phyloP scores from a whole-genome alignment of 768 basidiomycete species.

The Mycena polygramma region DNA sequence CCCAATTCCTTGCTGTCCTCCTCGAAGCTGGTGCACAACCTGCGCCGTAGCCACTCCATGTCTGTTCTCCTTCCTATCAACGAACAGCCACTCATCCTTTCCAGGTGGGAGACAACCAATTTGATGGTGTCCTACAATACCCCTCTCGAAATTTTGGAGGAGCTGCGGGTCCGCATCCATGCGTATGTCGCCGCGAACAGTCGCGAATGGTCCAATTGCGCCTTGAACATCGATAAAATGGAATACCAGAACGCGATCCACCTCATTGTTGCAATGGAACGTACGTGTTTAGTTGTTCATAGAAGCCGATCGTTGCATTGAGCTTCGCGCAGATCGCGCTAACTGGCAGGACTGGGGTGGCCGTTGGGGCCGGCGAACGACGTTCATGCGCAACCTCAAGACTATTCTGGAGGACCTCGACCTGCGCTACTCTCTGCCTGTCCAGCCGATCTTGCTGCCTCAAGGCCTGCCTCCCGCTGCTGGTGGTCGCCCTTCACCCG shows the following conservation, averaged over 20 bases:
- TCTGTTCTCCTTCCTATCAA: slow-evolving; percentile 47
- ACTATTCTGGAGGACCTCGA: slow-evolving; percentile 80
- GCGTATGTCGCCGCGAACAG: slow-evolving; percentile 72
- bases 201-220: slow-evolving; percentile 79
- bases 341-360: slow-evolving; percentile 94
- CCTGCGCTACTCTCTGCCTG: slow-evolving; percentile 75
- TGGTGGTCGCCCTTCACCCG: slow-evolving; percentile 5
- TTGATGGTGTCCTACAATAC: slow-evolving; percentile 78
- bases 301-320: not conserved
- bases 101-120: slow-evolving; percentile 77
- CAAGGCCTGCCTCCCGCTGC: slow-evolving; percentile 37
- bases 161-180: slow-evolving; percentile 69
- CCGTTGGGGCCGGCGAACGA: slow-evolving; percentile 79
- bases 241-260: slow-evolving; percentile 80
- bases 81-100: not conserved
- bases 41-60: slow-evolving; percentile 83
- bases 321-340: slow-evolving; percentile 65
- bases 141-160: slow-evolving; percentile 77
- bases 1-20: slow-evolving; percentile 80
- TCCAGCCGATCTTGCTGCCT: slow-evolving; percentile 78
- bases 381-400: slow-evolving; percentile 83
- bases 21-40: slow-evolving; percentile 83
- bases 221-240: slow-evolving; percentile 83
- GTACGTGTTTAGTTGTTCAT: slow-evolving; percentile 53
- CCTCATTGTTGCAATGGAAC: slow-evolving; percentile 79